Percentiles rank a stretch among this genome's conserved stretches.
phyloP scores from a whole-genome alignment of 2,329 filamentous ascomycete species.

The Fusarium napiforme region DNA sequence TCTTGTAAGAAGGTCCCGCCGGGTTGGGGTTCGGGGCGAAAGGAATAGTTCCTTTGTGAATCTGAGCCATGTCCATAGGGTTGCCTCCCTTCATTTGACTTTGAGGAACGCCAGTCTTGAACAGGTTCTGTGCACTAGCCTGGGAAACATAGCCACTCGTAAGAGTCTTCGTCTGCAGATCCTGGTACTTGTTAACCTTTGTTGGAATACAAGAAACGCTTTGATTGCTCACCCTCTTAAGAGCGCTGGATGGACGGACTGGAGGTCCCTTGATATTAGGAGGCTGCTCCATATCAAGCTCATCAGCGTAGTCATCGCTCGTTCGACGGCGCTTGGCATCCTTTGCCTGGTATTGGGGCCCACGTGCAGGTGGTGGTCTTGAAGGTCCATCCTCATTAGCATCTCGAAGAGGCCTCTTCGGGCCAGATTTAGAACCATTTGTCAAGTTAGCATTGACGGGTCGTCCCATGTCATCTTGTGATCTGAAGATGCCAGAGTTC shows the following conservation, averaged over 20 bases:
- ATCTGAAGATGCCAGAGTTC: slow-evolving; percentile 62
- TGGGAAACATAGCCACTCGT: slow-evolving; percentile 71
- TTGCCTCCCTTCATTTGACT: slow-evolving; percentile 71
- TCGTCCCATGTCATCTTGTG: slow-evolving; percentile 69
- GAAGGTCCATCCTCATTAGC: slow-evolving; percentile 65
- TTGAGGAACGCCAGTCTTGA: slow-evolving; percentile 75
- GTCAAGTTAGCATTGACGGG: slow-evolving; percentile 70
- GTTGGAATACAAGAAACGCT: neutral
- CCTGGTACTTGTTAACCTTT: slow-evolving; percentile 59
- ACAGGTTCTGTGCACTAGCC: slow-evolving; percentile 65
- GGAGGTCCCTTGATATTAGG: slow-evolving; percentile 80
- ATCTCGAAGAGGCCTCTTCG: slow-evolving; percentile 79
- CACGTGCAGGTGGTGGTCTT: slow-evolving; percentile 58
- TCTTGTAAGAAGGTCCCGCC: slow-evolving; percentile 71
- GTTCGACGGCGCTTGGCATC: slow-evolving; percentile 85
- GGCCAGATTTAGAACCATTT: slow-evolving; percentile 66
- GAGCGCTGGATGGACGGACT: slow-evolving; percentile 79
- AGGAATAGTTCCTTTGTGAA: slow-evolving; percentile 88
- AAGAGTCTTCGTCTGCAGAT: slow-evolving; percentile 69
- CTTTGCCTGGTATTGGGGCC: slow-evolving; percentile 72
- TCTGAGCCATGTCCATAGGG: slow-evolving; percentile 85
- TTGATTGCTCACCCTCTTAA: slow-evolving; percentile 70
- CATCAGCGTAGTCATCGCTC: slow-evolving; percentile 75
- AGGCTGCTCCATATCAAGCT: slow-evolving; percentile 67
- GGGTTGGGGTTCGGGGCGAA: slow-evolving; percentile 79